Evolutionary conservation across 441 rosid species (phyloP).

Genomic region (Pelargonium fulgidum): DNA sequence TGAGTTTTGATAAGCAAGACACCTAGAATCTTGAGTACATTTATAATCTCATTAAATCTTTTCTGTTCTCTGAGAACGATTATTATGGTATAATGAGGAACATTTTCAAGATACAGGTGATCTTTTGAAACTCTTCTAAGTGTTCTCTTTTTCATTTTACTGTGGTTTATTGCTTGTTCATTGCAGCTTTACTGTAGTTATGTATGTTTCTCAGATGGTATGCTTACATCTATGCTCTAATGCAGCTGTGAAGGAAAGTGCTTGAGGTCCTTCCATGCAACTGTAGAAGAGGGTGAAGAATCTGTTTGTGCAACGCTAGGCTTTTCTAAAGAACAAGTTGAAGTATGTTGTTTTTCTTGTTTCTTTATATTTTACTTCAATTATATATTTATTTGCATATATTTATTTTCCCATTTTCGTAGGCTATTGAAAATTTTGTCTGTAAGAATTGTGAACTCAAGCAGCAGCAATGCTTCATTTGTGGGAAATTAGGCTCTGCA

Average conservation of each 20-base stretch:
- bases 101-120: background rate
- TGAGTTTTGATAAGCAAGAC: background rate
- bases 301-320: constrained; percentile 65
- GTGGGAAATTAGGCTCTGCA: constrained; percentile 79
- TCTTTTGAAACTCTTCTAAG: background rate
- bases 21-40: background rate
- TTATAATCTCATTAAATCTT: background rate
- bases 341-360: constrained; percentile 40
- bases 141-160: background rate
- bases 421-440: constrained; percentile 51
- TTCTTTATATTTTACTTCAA: constrained; percentile 13
- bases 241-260: constrained; percentile 91
- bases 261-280: constrained; percentile 85
- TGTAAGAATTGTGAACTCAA: constrained; percentile 75
- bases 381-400: constrained; percentile 9
- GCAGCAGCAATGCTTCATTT: constrained; percentile 75
- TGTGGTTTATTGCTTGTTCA: background rate
- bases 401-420: constrained; percentile 23
- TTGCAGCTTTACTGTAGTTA: background rate
- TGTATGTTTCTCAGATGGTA: constrained; percentile 9
- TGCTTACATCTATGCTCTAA: constrained; percentile 25
- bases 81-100: background rate
- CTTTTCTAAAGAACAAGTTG: constrained; percentile 47
- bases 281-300: constrained; percentile 49
- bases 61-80: background rate